Evolutionary conservation across 2,329 filamentous ascomycete species (phyloP).

Genomic region (Trichoderma guizhouense): DNA sequence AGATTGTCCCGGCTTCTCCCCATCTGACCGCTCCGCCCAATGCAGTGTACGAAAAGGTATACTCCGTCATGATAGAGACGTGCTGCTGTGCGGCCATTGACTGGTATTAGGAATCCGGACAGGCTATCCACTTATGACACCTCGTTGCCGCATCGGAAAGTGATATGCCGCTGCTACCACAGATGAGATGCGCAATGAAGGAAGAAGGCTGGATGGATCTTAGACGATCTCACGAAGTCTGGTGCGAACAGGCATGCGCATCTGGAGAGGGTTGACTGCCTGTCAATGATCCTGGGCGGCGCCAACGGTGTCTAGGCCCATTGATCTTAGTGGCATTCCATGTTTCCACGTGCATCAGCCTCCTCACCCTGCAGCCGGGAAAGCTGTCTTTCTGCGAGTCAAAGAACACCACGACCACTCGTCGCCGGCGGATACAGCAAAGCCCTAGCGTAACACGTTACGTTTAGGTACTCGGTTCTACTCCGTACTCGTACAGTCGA

Average conservation of each 20-base stretch:
- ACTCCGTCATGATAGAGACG: background rate
- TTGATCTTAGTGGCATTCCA: slow-evolving; percentile 5
- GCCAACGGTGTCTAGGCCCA: slow-evolving; percentile 2
- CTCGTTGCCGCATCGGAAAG: background rate
- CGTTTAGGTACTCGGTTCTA: background rate
- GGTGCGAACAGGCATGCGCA: slow-evolving; percentile 9
- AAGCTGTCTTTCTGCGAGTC: background rate
- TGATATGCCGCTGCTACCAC: slow-evolving; percentile 1
- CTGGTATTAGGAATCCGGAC: background rate
- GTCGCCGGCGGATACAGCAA: background rate
- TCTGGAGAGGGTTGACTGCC: slow-evolving; percentile 1
- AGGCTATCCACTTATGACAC: background rate
- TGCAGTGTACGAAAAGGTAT: background rate
- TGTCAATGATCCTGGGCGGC: slow-evolving; percentile 9
- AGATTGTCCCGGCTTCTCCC: background rate
- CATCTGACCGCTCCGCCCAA: slow-evolving; percentile 3
- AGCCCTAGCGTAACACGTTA: background rate
- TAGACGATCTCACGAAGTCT: slow-evolving; percentile 1
- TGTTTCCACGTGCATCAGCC: slow-evolving; percentile 8
- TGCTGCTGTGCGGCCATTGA: background rate
- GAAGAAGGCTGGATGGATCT: slow-evolving; percentile 6
- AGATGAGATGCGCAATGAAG: slow-evolving; percentile 4
- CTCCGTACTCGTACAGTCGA: background rate
- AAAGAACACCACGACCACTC: background rate
- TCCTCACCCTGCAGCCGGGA: background rate